Evolutionary conservation across 768 basidiomycete species (phyloP), one percentile per base, ranked within the genome.

Genomic region (Pleurotus cornucopiae): DNA sequence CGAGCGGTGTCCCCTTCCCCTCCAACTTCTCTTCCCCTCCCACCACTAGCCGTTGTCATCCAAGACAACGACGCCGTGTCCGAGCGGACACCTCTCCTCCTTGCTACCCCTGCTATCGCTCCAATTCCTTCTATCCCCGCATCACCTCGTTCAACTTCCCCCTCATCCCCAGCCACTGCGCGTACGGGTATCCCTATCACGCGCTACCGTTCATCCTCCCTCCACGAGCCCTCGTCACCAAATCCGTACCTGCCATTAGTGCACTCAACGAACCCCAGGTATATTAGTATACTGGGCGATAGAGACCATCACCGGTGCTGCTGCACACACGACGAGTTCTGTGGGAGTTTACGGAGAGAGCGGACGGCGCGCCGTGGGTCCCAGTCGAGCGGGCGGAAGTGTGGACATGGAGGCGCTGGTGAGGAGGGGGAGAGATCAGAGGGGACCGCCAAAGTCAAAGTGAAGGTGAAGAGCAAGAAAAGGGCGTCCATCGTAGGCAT

Each of bases 281-380:
- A 53, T n/a, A 30, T 53, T 1, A 53, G 41, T 21, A 53, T 53
- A n/a, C 51, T 53, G 12, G 51, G 51, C 6, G 51, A 53, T 23
- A n/a, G 51, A 53, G 51, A 53, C 51, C 51, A 53, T 39, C 51
- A 53, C n/a, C 51, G 51, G 14, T 53, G 51, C 6, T 53, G 51
- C 21, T 53, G 51, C 39, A 53, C 51, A 3, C 51, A 53, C 2
- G 51, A 53, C 13, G 51, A 53, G 21, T 53, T 53, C 39, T 53
- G 51, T 14, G 51, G 51, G 11, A 16, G 37, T 13, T 39, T 39
- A n/a, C 51, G 51, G 20, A 52, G 21, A 23, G 51, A 52, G 14
- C 14, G 51, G 37, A 52, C 21, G 39, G 30, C 16, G 23, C 23
- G 23, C 23, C 23, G 23, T 23, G 23, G 23, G 23, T 23, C 23